Conservation (phyloP, 2,329 filamentous ascomycete species). For the Cladosporium phlei region DNA sequence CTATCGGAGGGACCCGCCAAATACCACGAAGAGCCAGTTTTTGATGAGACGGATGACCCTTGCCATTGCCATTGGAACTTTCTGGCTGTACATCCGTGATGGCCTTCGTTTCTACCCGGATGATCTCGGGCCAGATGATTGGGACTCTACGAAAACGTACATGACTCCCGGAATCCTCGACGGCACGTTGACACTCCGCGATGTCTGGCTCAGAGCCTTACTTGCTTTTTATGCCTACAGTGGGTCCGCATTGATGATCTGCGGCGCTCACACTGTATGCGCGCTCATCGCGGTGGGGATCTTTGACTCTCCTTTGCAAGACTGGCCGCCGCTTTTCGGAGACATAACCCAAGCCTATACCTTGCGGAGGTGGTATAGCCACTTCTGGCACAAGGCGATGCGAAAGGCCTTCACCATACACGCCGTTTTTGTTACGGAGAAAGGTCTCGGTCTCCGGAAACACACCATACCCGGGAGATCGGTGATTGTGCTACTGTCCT, state of each 20-base stretch:
- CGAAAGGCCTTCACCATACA: slow-evolving; percentile 11
- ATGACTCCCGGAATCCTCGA: slow-evolving; percentile 4
- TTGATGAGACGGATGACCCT: not conserved
- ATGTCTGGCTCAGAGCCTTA: not conserved
- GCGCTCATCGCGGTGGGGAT: slow-evolving; percentile 7
- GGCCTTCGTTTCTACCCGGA: not conserved
- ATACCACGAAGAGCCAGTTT: not conserved
- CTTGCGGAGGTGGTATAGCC: slow-evolving; percentile 11
- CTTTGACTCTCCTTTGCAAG: not conserved
- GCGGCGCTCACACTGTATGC: slow-evolving; percentile 6
- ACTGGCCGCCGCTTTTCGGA: slow-evolving; percentile 10
- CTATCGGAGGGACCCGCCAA: slow-evolving; percentile 5
- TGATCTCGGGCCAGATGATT: not conserved
- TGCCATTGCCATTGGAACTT: not conserved
- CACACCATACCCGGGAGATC: not conserved
- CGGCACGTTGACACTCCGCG: slow-evolving; percentile 3
- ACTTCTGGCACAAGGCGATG: slow-evolving; percentile 13
- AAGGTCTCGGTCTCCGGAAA: not conserved
- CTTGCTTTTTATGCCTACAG: slow-evolving; percentile 5
- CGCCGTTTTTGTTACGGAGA: not conserved
- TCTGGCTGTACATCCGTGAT: slow-evolving; percentile 6
- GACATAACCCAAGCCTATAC: slow-evolving; percentile 4
- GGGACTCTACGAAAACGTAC: not conserved
- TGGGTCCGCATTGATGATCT: slow-evolving; percentile 3
- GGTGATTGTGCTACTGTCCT: slow-evolving; percentile 5